phyloP scores from a whole-genome alignment of 106 monocot species.

The Vanilla planifolia region DNA sequence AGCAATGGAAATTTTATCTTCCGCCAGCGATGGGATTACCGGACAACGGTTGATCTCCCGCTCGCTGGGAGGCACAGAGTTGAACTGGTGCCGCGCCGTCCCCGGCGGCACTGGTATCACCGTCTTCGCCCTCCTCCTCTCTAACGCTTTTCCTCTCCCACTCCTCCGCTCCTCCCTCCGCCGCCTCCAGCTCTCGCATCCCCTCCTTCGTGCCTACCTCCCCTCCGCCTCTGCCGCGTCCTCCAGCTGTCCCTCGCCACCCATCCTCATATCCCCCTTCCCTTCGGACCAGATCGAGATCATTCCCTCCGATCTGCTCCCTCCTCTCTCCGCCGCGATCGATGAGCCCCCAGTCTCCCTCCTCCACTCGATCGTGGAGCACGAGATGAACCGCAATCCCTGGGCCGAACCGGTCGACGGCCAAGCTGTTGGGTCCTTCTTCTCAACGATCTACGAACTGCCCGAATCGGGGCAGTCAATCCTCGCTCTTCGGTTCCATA shows the following conservation, averaged over 20 bases:
- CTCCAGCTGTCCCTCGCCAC: conserved; percentile 5
- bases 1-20: no score
- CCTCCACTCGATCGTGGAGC: conserved; percentile 40
- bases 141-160: conserved; percentile 16
- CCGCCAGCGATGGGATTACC: not conserved
- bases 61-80: conserved; percentile 41
- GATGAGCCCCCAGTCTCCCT: not conserved
- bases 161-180: conserved; percentile 20
- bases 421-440: conserved; percentile 18
- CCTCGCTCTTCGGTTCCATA: conserved; percentile 38
- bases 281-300: not conserved
- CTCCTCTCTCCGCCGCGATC: not conserved
- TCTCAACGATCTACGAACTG: conserved; percentile 32
- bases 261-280: not conserved
- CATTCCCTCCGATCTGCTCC: conserved; percentile 4
- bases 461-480: conserved; percentile 6
- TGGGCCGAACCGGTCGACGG: conserved; percentile 17
- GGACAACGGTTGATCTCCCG: no score
- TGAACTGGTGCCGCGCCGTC: conserved; percentile 49
- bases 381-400: conserved; percentile 50
- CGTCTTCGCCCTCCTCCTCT: conserved; percentile 43
- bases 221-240: not conserved
- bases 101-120: conserved; percentile 56
- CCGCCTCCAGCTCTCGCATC: conserved; percentile 27
- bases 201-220: conserved; percentile 29